Percentiles rank a stretch among this genome's conserved stretches.
Evolutionary conservation across 495 filamentous ascomycete species (phyloP).

Genomic region (Penicillium bialowiezense): DNA sequence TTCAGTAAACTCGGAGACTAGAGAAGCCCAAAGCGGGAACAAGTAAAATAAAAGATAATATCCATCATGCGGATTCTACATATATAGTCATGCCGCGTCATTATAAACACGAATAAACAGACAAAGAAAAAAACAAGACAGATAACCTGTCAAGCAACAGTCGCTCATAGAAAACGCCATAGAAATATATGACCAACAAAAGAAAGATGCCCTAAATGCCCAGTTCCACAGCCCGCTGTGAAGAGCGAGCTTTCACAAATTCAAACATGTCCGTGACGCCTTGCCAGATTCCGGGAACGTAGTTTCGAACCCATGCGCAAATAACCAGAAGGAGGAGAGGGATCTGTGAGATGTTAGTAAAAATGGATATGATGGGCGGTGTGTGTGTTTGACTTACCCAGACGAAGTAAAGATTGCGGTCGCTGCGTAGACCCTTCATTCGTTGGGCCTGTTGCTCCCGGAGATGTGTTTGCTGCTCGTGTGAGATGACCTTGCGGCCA

Average conservation of each 20-base stretch:
- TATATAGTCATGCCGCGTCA: conserved; percentile 40
- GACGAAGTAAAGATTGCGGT: conserved; percentile 79
- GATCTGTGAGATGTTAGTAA: conserved; percentile 24
- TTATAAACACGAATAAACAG: conserved; percentile 30
- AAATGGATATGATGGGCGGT: not conserved
- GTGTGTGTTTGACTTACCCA: conserved; percentile 64
- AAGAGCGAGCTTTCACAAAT: conserved; percentile 43
- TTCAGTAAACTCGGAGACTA: not conserved
- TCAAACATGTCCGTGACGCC: conserved; percentile 42
- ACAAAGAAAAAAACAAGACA: conserved; percentile 16
- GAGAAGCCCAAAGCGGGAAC: not conserved
- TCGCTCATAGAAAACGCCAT: conserved; percentile 26
- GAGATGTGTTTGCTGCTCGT: conserved; percentile 71
- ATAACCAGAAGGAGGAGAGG: conserved; percentile 59
- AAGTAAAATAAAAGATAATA: not conserved
- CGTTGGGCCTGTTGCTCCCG: conserved; percentile 68
- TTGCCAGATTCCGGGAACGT: conserved; percentile 53
- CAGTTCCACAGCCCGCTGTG: conserved; percentile 40
- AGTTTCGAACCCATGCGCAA: conserved; percentile 60
- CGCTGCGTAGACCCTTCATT: conserved; percentile 69
- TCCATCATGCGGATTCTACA: conserved; percentile 7
- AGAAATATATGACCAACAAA: conserved; percentile 19
- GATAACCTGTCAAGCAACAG: conserved; percentile 8
- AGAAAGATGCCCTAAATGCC: conserved; percentile 27
- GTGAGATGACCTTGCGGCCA: conserved; percentile 51